These are phyloP conservation scores for Microbotryum silenes-acaulis DNA, from an alignment of 1,284 basidiomycete species.

Conservation along the genomic window DNA sequence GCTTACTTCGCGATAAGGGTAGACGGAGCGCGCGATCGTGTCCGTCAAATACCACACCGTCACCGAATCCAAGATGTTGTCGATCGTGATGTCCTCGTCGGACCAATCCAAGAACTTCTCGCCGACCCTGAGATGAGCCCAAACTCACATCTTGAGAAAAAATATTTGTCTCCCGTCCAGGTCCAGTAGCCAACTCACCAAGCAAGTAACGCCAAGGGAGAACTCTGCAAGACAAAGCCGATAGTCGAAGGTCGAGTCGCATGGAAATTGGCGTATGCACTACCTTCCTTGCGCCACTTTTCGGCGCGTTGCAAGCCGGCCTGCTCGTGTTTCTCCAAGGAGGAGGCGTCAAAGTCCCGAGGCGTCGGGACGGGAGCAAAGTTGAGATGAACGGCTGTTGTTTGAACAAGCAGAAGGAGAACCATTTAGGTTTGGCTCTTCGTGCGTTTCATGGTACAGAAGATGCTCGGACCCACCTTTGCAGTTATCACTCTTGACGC, in stretches of 20 bases:
- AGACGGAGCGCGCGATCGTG: constrained; percentile 42
- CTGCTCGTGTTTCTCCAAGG: constrained; percentile 15
- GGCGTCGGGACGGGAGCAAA: constrained; percentile 16
- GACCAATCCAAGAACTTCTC: constrained; percentile 43
- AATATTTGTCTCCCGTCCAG: not conserved
- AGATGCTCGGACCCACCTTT: constrained; percentile 30
- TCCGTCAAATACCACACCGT: constrained; percentile 43
- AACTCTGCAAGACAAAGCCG: constrained; percentile 38
- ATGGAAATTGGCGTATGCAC: constrained; percentile 36
- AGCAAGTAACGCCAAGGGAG: constrained; percentile 40
- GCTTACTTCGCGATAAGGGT: constrained; percentile 42
- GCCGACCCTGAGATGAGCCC: constrained; percentile 37
- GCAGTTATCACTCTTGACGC: constrained; percentile 31
- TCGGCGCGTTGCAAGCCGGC: constrained; percentile 26
- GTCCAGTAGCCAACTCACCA: constrained; percentile 33
- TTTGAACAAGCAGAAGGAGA: too few species aligned
- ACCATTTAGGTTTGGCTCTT: too few species aligned
- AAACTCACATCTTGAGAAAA: not conserved
- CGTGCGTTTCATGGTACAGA: too few species aligned
- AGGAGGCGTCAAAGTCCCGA: constrained; percentile 29
- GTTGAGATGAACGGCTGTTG: constrained; percentile 36
- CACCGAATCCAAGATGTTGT: constrained; percentile 38
- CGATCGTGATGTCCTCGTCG: constrained; percentile 33
- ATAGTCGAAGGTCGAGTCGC: constrained; percentile 42
- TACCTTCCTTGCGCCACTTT: constrained; percentile 31